A percentile compares a stretch with the other conserved stretches of the same genome.
Conservation (phyloP, 2,329 filamentous ascomycete genomes). For the Aspergillus versicolor region DNA sequence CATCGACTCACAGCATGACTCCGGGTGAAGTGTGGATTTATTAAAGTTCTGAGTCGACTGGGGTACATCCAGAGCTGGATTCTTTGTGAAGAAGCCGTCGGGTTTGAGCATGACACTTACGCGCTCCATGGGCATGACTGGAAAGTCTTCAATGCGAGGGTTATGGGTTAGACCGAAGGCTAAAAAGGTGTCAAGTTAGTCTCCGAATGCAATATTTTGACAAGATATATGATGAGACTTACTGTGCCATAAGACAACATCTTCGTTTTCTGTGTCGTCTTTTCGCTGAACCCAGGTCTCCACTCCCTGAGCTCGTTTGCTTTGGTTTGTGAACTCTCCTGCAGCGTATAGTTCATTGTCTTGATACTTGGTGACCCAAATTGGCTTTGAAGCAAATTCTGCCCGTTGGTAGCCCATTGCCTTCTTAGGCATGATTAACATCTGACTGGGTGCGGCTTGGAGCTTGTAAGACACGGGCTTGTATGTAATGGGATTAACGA, state of each 20-base stretch:
- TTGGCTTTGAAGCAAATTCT: slow-evolving; percentile 55
- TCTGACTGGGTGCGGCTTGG: slow-evolving; percentile 56
- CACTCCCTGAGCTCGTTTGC: slow-evolving; percentile 54
- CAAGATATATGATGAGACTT: slow-evolving; percentile 36
- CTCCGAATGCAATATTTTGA: background rate
- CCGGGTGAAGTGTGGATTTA: slow-evolving; percentile 38
- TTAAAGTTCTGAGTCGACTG: slow-evolving; percentile 43
- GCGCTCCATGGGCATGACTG: slow-evolving; percentile 65
- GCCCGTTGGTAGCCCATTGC: slow-evolving; percentile 52
- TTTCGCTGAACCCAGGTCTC: slow-evolving; percentile 52
- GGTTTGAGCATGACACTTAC: slow-evolving; percentile 50
- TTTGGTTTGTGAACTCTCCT: slow-evolving; percentile 59
- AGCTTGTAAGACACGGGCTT: slow-evolving; percentile 59
- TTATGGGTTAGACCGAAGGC: slow-evolving; percentile 62
- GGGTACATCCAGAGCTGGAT: slow-evolving; percentile 51
- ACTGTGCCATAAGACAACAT: slow-evolving; percentile 42
- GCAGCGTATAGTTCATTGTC: slow-evolving; percentile 55
- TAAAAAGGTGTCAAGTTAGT: slow-evolving; percentile 12
- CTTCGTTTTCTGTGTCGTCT: slow-evolving; percentile 49
- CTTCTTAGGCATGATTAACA: slow-evolving; percentile 52
- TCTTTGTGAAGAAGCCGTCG: slow-evolving; percentile 54
- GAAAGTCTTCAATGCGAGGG: slow-evolving; percentile 65
- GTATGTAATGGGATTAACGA: slow-evolving; percentile 55
- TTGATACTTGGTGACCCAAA: slow-evolving; percentile 56
- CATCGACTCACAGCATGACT: slow-evolving; percentile 21